Evolutionary conservation across 495 filamentous ascomycete species (phyloP).

Genomic region (Trichoderma orchidacearum): DNA sequence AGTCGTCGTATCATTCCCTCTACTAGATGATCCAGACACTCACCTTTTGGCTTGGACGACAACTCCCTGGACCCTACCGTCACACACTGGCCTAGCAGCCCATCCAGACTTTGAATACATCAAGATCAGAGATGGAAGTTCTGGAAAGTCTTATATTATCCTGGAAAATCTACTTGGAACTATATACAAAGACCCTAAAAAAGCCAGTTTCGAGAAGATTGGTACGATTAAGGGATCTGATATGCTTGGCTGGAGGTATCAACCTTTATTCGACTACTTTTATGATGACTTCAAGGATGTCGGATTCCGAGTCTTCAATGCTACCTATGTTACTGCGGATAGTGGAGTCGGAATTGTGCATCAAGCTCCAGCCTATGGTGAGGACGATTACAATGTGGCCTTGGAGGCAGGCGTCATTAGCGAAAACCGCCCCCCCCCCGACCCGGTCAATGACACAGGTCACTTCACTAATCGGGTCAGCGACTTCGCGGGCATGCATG

Average conservation of each 20-base stretch:
- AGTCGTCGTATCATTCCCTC: constrained; percentile 79
- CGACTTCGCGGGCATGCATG: constrained; percentile 80
- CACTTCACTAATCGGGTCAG: constrained; percentile 66
- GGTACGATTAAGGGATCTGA: constrained; percentile 71
- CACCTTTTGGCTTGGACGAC: constrained; percentile 84
- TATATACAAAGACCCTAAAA: constrained; percentile 93
- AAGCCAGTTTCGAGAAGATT: constrained; percentile 86
- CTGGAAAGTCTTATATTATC: constrained; percentile 75
- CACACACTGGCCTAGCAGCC: constrained; percentile 65
- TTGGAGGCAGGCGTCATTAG: constrained; percentile 64
- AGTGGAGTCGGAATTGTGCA: constrained; percentile 94
- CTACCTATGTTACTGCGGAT: constrained; percentile 80
- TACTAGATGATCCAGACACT: constrained; percentile 58
- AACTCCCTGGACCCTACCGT: constrained; percentile 91
- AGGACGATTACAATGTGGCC: constrained; percentile 89
- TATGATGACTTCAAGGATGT: constrained; percentile 82
- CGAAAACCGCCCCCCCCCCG: constrained; percentile 66
- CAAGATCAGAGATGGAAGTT: constrained; percentile 74
- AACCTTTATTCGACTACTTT: constrained; percentile 89
- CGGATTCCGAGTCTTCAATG: constrained; percentile 77
- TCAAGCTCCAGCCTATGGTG: constrained; percentile 88
- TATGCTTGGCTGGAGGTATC: constrained; percentile 86
- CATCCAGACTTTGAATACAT: constrained; percentile 90
- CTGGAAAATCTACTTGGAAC: constrained; percentile 74
- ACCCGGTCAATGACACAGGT: constrained; percentile 77